Percentiles rank a stretch among this genome's conserved stretches.
phyloP scores from a whole-genome alignment of 306 rosid genomes.

The Ormosia semicastrata region DNA sequence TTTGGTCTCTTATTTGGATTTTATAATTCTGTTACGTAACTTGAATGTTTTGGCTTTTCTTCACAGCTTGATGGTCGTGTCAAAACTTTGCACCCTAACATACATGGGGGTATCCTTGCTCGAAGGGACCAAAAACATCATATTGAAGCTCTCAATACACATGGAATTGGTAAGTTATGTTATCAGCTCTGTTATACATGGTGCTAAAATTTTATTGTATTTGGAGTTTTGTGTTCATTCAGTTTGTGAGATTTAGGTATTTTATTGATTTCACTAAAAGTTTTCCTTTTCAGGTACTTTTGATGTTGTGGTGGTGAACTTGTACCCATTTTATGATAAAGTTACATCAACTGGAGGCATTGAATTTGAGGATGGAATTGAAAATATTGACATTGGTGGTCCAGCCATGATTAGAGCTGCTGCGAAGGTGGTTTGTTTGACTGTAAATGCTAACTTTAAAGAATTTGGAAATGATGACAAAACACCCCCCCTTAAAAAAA shows the following conservation, averaged over 20 bases:
- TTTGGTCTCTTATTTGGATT: not conserved
- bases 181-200: not conserved
- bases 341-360: conserved; percentile 73
- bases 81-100: conserved; percentile 86
- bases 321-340: conserved; percentile 86
- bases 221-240: not conserved
- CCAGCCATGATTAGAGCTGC: conserved; percentile 97
- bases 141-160: conserved; percentile 71
- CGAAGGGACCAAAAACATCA: conserved; percentile 91
- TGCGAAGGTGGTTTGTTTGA: conserved; percentile 70
- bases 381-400: conserved; percentile 98
- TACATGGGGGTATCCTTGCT: conserved; percentile 97
- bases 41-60: conserved; percentile 24
- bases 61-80: conserved; percentile 94
- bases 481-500: not conserved
- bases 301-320: conserved; percentile 91
- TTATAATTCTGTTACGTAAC: not conserved
- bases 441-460: not conserved
- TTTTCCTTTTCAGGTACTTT: conserved; percentile 62
- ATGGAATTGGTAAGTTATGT: conserved; percentile 75
- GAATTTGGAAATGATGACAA: not conserved
- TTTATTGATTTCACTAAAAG: conserved; percentile 10
- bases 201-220: not conserved
- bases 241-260: not conserved
- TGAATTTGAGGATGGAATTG: conserved; percentile 89